phyloP scores from a whole-genome alignment of 768 basidiomycete genomes.

The Phylloporus sp. region DNA sequence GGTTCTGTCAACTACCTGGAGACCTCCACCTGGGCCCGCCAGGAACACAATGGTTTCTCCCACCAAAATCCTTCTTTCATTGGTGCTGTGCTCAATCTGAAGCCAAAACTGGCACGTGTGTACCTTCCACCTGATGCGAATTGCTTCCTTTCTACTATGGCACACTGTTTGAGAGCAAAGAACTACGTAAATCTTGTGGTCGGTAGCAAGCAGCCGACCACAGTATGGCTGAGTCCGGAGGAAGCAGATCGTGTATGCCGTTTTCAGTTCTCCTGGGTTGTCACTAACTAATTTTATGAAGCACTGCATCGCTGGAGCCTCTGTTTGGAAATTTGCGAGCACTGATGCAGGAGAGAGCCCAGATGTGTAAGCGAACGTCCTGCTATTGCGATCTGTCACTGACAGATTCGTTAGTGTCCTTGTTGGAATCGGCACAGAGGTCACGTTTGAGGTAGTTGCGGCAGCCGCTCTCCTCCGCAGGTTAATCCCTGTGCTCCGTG shows the following conservation, averaged over 20 bases:
- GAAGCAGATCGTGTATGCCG: constrained; percentile 61
- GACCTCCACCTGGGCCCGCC: constrained; percentile 82
- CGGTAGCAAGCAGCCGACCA: constrained; percentile 80
- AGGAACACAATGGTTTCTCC: constrained; percentile 88
- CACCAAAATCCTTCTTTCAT: constrained; percentile 88
- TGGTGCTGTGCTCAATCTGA: constrained; percentile 78
- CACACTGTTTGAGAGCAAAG: constrained; percentile 79
- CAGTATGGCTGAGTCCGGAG: constrained; percentile 73
- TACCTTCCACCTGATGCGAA: constrained; percentile 92
- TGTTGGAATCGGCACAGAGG: constrained; percentile 83
- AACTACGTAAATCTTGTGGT: constrained; percentile 89
- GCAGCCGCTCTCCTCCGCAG: constrained; percentile 77
- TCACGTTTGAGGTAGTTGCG: constrained; percentile 86
- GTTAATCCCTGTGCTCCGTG: constrained; percentile 65
- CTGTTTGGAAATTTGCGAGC: constrained; percentile 82
- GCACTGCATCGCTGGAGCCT: constrained; percentile 86
- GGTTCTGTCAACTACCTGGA: constrained; percentile 84
- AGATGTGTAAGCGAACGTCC: constrained; percentile 50
- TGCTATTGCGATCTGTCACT: background rate
- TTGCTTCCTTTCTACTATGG: constrained; percentile 76
- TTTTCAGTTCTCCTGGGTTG: background rate
- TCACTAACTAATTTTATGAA: constrained; percentile 15
- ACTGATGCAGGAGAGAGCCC: constrained; percentile 67
- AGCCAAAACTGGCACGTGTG: constrained; percentile 65
- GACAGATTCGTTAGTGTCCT: constrained; percentile 49